Evolutionary conservation across 768 basidiomycete genomes (phyloP).

Genomic region (Asterophora lycoperdoides): DNA sequence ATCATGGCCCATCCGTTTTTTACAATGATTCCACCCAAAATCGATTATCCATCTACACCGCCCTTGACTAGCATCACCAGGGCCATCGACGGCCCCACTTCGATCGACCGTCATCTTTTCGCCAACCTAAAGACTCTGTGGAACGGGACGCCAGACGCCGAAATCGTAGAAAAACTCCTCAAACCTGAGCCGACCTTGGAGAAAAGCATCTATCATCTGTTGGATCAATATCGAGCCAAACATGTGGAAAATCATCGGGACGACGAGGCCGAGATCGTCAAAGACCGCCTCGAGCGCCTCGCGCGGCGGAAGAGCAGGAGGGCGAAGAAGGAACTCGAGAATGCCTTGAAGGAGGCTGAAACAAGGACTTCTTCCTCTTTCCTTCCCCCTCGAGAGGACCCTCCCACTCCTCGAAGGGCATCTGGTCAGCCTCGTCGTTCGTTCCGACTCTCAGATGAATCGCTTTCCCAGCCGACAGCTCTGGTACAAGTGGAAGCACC

Average conservation of each 20-base stretch:
- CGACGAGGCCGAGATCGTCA: constrained; percentile 48
- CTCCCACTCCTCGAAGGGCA: constrained; percentile 63
- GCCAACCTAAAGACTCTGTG: constrained; percentile 90
- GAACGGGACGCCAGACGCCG: constrained; percentile 72
- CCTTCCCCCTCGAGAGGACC: constrained; percentile 50
- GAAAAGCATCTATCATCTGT: constrained; percentile 90
- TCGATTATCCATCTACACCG: constrained; percentile 42
- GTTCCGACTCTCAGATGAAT: constrained; percentile 19
- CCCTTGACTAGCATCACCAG: constrained; percentile 63
- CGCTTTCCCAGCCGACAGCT: constrained; percentile 8
- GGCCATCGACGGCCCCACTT: constrained; percentile 56
- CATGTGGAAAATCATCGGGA: constrained; percentile 73
- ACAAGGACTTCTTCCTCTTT: constrained; percentile 28
- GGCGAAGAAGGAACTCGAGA: constrained; percentile 20
- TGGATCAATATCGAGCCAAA: constrained; percentile 78
- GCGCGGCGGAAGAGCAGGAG: constrained; percentile 33
- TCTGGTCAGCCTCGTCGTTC: constrained; percentile 25
- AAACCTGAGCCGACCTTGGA: constrained; percentile 81
- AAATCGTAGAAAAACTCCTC: constrained; percentile 65
- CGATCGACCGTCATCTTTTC: constrained; percentile 87
- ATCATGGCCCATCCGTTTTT: constrained; percentile 82
- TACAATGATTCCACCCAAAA: constrained; percentile 47
- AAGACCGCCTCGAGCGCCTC: constrained; percentile 32
- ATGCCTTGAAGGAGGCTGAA: constrained; percentile 23
- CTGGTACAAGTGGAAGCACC: constrained; percentile 15